phyloP scores from a whole-genome alignment of 2,329 filamentous ascomycete genomes.

The Fusarium sp. region DNA sequence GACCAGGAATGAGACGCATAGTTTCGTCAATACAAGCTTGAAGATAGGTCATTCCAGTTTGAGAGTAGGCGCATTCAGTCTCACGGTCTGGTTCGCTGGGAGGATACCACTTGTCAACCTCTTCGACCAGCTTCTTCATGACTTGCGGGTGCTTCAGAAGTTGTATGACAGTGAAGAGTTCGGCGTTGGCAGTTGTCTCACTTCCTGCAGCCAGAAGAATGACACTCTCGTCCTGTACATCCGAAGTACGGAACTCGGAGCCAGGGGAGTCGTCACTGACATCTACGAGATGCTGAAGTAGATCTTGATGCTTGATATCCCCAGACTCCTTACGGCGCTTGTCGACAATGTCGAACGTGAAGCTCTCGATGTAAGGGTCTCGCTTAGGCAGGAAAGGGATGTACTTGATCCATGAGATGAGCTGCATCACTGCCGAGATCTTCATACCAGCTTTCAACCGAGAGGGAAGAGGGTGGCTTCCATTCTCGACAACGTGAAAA shows the following conservation, averaged over 20 bases:
- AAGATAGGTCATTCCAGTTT: slow-evolving; percentile 10
- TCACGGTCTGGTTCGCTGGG: background rate
- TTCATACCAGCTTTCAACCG: slow-evolving; percentile 10
- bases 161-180: slow-evolving; percentile 11
- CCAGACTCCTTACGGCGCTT: slow-evolving; percentile 7
- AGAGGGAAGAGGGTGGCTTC: slow-evolving; percentile 7
- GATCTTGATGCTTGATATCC: slow-evolving; percentile 1
- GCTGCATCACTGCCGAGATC: slow-evolving; percentile 14
- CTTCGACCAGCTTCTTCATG: slow-evolving; percentile 12
- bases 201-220: slow-evolving; percentile 10
- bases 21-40: slow-evolving; percentile 14
- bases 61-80: slow-evolving; percentile 9
- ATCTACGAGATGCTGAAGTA: slow-evolving; percentile 14
- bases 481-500: slow-evolving; percentile 10
- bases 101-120: slow-evolving; percentile 18
- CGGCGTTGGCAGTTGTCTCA: slow-evolving; percentile 10
- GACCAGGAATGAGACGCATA: slow-evolving; percentile 8
- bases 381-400: slow-evolving; percentile 7
- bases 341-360: slow-evolving; percentile 11
- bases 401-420: slow-evolving; percentile 10
- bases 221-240: slow-evolving; percentile 11
- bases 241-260: slow-evolving; percentile 8
- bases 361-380: slow-evolving; percentile 9
- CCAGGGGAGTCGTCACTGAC: slow-evolving; percentile 5
- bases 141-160: slow-evolving; percentile 6